Evolutionary conservation across 2,329 filamentous ascomycete genomes (phyloP).

Genomic region (Madurella mycetomatis): DNA sequence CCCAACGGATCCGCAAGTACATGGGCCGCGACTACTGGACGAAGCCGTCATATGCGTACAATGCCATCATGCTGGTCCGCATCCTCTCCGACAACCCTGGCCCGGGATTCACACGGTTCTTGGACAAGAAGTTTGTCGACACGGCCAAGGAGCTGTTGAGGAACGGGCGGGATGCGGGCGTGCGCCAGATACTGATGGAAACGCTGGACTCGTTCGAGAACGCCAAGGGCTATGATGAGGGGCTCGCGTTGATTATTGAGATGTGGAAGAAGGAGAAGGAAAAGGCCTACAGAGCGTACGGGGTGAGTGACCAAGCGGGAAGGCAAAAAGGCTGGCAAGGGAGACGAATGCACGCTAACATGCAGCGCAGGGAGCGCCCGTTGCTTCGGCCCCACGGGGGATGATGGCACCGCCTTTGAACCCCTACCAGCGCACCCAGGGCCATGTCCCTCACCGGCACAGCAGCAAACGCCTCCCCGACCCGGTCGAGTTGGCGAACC

Average conservation of each 20-base stretch:
- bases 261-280: conserved; percentile 92
- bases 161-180: conserved; percentile 65
- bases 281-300: conserved; percentile 50
- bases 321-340: not conserved
- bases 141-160: conserved; percentile 71
- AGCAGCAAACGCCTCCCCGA: conserved; percentile 53
- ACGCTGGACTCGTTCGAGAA: conserved; percentile 74
- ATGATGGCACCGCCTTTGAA: conserved; percentile 41
- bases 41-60: conserved; percentile 77
- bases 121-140: conserved; percentile 79
- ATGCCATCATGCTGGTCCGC: conserved; percentile 89
- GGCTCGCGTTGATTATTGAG: conserved; percentile 62
- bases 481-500: conserved; percentile 70
- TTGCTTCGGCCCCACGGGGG: conserved; percentile 30
- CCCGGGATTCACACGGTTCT: conserved; percentile 79
- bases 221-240: conserved; percentile 69
- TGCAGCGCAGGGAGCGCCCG: conserved; percentile 23
- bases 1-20: conserved; percentile 75
- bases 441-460: conserved; percentile 45
- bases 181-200: conserved; percentile 82
- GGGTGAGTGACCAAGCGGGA: conserved; percentile 37
- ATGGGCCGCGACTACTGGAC: conserved; percentile 66
- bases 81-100: conserved; percentile 93
- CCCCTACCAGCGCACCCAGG: conserved; percentile 34
- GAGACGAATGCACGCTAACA: not conserved